A percentile compares a stretch with the other conserved stretches of the same genome.
phyloP scores from a whole-genome alignment of 1,284 basidiomycete species.

The Paramarasmius palmivorus region DNA sequence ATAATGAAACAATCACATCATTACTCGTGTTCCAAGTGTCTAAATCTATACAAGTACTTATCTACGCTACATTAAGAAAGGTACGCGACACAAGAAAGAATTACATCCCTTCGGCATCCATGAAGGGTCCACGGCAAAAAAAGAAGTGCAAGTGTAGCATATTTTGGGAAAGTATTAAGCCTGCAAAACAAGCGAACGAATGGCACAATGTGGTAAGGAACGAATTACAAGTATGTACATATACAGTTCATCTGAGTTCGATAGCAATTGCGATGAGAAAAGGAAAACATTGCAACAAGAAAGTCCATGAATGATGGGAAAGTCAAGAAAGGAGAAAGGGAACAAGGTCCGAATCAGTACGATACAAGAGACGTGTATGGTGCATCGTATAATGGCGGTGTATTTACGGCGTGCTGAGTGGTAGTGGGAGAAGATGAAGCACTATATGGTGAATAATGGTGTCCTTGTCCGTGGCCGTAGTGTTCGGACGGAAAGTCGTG shows the following conservation, averaged over 20 bases:
- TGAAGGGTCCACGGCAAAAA: neutral
- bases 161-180: neutral
- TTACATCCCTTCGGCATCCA: conserved; percentile 2
- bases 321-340: neutral
- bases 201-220: neutral
- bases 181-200: neutral
- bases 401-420: too few relatives aligned
- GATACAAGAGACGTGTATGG: neutral
- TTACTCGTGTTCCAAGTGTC: too few relatives aligned
- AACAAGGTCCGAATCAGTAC: neutral
- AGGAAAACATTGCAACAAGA: neutral
- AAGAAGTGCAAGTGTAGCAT: neutral
- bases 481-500: neutral
- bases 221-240: too few relatives aligned
- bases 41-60: too few relatives aligned
- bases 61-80: too few relatives aligned
- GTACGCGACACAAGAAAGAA: neutral
- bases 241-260: too few relatives aligned
- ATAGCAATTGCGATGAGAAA: too few relatives aligned
- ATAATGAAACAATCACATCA: too few relatives aligned
- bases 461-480: neutral
- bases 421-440: neutral
- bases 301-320: neutral
- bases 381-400: neutral
- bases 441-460: neutral